Evolutionary conservation across 768 basidiomycete genomes (phyloP).

Genomic region (Boletus coccyginus): DNA sequence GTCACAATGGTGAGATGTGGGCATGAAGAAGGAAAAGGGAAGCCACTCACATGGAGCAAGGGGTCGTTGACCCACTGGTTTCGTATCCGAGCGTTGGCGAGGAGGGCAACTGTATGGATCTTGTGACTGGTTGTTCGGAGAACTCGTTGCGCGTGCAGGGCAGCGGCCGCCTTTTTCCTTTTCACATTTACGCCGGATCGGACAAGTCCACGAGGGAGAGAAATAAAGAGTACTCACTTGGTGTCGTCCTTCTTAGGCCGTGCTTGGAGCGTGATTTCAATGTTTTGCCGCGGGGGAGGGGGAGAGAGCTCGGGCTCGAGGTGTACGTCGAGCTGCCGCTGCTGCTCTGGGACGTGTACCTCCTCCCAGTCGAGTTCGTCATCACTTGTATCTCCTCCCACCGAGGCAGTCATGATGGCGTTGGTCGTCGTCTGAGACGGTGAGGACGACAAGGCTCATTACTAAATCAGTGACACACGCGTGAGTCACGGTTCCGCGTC

Average conservation of each 20-base stretch:
- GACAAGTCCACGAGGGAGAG: neutral
- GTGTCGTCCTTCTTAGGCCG: slow-evolving; percentile 36
- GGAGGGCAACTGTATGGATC: slow-evolving; percentile 79
- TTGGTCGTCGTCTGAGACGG: slow-evolving; percentile 5
- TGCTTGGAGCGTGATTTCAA: slow-evolving; percentile 72
- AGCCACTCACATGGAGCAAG: slow-evolving; percentile 68
- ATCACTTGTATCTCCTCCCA: slow-evolving; percentile 40
- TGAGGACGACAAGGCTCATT: slow-evolving; percentile 7
- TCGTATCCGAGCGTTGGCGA: slow-evolving; percentile 69
- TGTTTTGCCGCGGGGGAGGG: slow-evolving; percentile 42
- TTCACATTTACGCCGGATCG: slow-evolving; percentile 31
- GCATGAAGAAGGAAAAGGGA: neutral
- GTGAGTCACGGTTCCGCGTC: slow-evolving; percentile 18
- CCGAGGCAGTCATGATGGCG: slow-evolving; percentile 13
- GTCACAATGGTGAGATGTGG: neutral
- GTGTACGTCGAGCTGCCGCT: slow-evolving; percentile 13
- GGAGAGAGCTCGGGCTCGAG: slow-evolving; percentile 25
- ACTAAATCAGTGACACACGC: neutral
- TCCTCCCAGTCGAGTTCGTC: slow-evolving; percentile 84
- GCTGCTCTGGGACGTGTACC: slow-evolving; percentile 51
- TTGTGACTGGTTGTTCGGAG: slow-evolving; percentile 83
- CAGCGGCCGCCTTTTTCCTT: slow-evolving; percentile 39
- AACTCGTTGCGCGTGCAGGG: slow-evolving; percentile 65
- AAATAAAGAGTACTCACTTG: slow-evolving; percentile 43
- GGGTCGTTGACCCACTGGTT: slow-evolving; percentile 85